Conservation (phyloP, 2,329 filamentous ascomycete species). For the Albophoma yamanashiensis region DNA sequence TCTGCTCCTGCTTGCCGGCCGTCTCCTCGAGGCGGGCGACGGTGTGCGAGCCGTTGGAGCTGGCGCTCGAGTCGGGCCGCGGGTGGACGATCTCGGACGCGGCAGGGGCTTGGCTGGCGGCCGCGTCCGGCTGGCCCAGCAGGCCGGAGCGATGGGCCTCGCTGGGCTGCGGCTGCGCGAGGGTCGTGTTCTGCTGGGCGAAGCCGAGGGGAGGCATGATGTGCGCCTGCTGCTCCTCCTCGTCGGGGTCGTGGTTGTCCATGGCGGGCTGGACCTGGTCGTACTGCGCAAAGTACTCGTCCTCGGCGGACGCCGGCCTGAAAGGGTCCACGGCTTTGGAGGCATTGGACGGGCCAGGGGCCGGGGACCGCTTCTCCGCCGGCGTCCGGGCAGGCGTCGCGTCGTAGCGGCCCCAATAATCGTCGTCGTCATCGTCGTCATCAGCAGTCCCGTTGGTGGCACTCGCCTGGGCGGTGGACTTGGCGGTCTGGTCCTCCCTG, state of each 20-base stretch:
- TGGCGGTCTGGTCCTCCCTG: constrained; percentile 18
- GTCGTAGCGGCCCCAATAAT: constrained; percentile 74
- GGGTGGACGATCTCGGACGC: constrained; percentile 39
- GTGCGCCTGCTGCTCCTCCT: constrained; percentile 32
- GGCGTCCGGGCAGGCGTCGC: constrained; percentile 57
- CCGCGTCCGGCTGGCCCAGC: background rate
- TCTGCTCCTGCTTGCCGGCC: constrained; percentile 47
- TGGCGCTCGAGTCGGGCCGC: constrained; percentile 47
- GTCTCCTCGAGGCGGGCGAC: constrained; percentile 52
- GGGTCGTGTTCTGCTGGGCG: constrained; percentile 16
- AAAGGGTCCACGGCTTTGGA: constrained; percentile 7
- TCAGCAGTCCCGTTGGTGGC: constrained; percentile 9
- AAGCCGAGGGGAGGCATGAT: constrained; percentile 22
- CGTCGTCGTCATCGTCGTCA: constrained; percentile 59
- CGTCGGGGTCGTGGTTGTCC: constrained; percentile 73
- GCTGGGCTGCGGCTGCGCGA: constrained; percentile 8
- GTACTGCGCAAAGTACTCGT: constrained; percentile 69
- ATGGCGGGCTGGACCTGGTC: constrained; percentile 69
- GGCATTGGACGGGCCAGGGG: constrained; percentile 29
- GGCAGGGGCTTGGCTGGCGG: background rate
- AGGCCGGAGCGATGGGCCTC: background rate
- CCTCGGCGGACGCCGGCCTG: constrained; percentile 35
- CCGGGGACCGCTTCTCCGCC: constrained; percentile 50
- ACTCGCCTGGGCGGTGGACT: constrained; percentile 7
- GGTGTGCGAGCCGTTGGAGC: constrained; percentile 43